Percentiles rank a stretch among this genome's conserved stretches.
Evolutionary conservation across 306 rosid genomes (phyloP).

Genomic region (Quercus cerris): DNA sequence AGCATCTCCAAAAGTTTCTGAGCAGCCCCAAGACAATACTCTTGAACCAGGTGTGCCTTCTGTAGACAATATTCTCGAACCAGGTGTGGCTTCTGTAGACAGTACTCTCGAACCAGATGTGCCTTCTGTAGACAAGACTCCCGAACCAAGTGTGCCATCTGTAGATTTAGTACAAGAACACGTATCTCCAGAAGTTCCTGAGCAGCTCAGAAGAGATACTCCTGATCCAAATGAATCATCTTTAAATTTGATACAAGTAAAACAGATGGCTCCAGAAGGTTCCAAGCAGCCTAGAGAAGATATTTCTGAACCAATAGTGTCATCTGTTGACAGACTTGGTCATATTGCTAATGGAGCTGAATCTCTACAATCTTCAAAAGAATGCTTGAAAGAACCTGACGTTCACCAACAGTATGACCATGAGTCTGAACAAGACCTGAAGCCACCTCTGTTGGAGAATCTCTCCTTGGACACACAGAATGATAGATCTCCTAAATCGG

Average conservation of each 20-base stretch:
- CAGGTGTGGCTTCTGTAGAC: background rate
- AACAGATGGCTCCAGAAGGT: conserved; percentile 35
- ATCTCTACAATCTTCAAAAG: conserved; percentile 32
- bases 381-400: conserved; percentile 35
- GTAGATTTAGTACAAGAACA: conserved; percentile 5
- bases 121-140: no score
- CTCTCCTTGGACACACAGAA: conserved; percentile 33
- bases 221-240: conserved; percentile 28
- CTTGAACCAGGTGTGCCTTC: conserved; percentile 3
- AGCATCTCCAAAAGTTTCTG: conserved; percentile 34
- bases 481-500: conserved; percentile 30
- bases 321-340: conserved; percentile 30
- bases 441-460: conserved; percentile 37
- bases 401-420: conserved; percentile 24
- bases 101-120: background rate
- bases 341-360: conserved; percentile 39
- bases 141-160: background rate
- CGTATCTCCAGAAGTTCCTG: conserved; percentile 11
- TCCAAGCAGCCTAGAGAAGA: conserved; percentile 25
- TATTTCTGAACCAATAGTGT: conserved; percentile 22
- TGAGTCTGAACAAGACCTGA: conserved; percentile 42
- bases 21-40: conserved; percentile 27
- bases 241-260: conserved; percentile 29
- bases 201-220: conserved; percentile 5
- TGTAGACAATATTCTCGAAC: no score